These are phyloP conservation scores for Lumnitzera racemosa DNA, from an alignment of 345 rosid genomes.

Conservation along the genomic window DNA sequence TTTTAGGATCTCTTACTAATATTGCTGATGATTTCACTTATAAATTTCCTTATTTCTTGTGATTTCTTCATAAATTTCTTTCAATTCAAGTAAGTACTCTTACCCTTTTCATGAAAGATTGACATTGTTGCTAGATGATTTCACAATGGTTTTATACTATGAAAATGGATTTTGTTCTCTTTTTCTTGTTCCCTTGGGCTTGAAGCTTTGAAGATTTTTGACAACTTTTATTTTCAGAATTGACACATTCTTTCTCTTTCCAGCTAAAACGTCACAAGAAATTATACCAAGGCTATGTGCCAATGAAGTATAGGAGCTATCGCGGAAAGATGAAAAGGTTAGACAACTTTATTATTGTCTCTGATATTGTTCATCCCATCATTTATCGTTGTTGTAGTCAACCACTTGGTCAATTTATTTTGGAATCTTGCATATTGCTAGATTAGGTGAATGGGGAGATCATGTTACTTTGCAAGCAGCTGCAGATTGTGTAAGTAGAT, in stretches of 20 bases:
- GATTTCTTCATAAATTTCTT: too few species aligned
- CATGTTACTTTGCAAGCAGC: slow-evolving; percentile 95
- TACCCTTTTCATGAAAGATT: too few species aligned
- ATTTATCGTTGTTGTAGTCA: slow-evolving; percentile 3
- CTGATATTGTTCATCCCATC: slow-evolving; percentile 13
- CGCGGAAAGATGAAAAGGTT: slow-evolving; percentile 82
- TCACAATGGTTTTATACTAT: too few species aligned
- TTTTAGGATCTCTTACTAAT: too few species aligned
- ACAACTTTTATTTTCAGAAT: background rate
- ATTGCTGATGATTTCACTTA: too few species aligned
- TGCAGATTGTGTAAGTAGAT: slow-evolving; percentile 74
- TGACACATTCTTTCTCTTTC: slow-evolving; percentile 10
- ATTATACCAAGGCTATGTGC: slow-evolving; percentile 78
- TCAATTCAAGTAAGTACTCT: too few species aligned
- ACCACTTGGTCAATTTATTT: slow-evolving; percentile 18
- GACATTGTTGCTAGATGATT: too few species aligned
- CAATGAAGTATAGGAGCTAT: slow-evolving; percentile 80
- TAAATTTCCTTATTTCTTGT: too few species aligned
- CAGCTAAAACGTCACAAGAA: slow-evolving; percentile 71
- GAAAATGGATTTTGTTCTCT: too few species aligned
- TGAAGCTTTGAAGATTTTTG: background rate
- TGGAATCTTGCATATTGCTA: slow-evolving; percentile 19
- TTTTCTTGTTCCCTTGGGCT: too few species aligned
- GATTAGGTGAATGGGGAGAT: slow-evolving; percentile 97
- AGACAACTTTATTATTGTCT: slow-evolving; percentile 28